A percentile compares a stretch with the other conserved stretches of the same genome.
phyloP scores from a whole-genome alignment of 176 grass and related monocot genomes.

The Tillandsia leiboldiana region DNA sequence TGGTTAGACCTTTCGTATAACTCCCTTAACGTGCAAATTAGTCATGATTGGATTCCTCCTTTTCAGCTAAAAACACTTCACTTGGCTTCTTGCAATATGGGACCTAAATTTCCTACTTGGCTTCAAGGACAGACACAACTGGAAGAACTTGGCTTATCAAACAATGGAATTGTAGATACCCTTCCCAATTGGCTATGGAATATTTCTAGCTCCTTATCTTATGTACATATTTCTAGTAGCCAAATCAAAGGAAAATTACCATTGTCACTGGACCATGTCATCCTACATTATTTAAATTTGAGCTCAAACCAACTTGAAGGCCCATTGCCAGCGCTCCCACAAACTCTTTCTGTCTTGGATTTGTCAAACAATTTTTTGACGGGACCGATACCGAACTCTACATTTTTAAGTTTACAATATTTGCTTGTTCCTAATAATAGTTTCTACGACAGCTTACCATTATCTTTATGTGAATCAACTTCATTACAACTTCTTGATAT shows the following conservation, averaged over 20 bases:
- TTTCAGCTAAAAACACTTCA: conserved; percentile 15
- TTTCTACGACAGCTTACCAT: conserved; percentile 17
- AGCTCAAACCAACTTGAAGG: conserved; percentile 32
- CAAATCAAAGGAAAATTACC: conserved; percentile 20
- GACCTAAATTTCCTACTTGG: conserved; percentile 39
- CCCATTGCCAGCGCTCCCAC: conserved; percentile 6
- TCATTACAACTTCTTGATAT: background rate
- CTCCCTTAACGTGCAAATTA: conserved; percentile 16
- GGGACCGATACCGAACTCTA: background rate
- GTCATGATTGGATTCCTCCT: conserved; percentile 31
- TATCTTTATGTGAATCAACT: conserved; percentile 4
- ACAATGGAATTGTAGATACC: conserved; percentile 30
- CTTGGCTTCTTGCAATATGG: conserved; percentile 31
- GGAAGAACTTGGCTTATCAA: conserved; percentile 9
- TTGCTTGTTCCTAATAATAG: conserved; percentile 7
- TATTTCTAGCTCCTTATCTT: background rate
- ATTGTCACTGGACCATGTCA: background rate
- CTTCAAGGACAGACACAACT: conserved; percentile 28
- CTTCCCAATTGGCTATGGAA: conserved; percentile 51
- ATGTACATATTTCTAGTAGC: conserved; percentile 28
- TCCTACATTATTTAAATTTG: background rate
- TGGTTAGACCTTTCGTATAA: conserved; percentile 13
- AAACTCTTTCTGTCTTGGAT: conserved; percentile 5
- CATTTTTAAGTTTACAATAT: background rate
- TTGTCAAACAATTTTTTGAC: conserved; percentile 21